These are phyloP conservation scores for Wickerhamomyces subpelliculosus DNA, from an alignment of 805 yeast genomes.

Conservation along the genomic window DNA sequence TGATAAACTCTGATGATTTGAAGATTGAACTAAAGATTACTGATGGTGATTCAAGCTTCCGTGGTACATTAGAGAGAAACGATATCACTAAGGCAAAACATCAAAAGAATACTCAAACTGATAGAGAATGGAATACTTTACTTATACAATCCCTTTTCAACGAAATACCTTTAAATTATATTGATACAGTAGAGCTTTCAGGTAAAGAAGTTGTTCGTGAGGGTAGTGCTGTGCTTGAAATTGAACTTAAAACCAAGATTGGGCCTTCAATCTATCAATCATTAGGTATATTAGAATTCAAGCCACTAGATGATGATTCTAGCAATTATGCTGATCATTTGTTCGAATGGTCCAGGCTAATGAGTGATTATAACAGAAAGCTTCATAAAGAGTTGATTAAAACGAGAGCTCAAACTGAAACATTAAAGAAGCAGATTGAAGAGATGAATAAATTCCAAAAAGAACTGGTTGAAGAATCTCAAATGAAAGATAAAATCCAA, in stretches of 20 bases:
- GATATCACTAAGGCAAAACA: neutral
- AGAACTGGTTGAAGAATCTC: conserved; percentile 4
- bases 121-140: neutral
- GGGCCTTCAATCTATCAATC: conserved; percentile 8
- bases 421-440: neutral
- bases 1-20: too few relatives aligned
- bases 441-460: conserved; percentile 5
- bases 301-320: conserved; percentile 1
- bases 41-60: neutral
- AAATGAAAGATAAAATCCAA: conserved; percentile 7
- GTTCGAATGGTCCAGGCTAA: conserved; percentile 13
- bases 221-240: neutral
- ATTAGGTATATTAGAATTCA: conserved; percentile 7
- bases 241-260: neutral
- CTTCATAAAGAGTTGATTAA: conserved; percentile 3
- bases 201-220: neutral
- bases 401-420: neutral
- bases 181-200: neutral
- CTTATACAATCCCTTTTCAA: neutral
- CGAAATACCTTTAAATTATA: neutral
- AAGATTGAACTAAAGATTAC: too few relatives aligned
- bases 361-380: conserved; percentile 1
- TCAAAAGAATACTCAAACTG: neutral
- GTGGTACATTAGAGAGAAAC: neutral
- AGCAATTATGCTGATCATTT: conserved; percentile 9